Evolutionary conservation across 1,284 basidiomycete genomes (phyloP), one percentile per base, ranked within the genome.

Genomic region (Butyriboletus appendiculatus): DNA sequence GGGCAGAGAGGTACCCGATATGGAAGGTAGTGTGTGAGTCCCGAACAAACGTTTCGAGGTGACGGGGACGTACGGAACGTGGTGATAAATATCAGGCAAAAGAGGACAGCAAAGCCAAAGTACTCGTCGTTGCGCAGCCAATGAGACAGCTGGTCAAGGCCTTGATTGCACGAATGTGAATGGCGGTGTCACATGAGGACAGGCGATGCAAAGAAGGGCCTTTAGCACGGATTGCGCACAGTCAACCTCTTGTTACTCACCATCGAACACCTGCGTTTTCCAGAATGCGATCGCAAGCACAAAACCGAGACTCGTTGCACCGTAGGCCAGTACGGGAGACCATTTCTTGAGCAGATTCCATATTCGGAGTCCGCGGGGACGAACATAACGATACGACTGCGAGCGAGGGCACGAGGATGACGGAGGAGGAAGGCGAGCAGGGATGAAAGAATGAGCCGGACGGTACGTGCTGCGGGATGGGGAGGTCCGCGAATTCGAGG

Each of bases 31-130:
- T 28, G 26, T 28, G 30, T 58, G 55, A 60, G 56, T 44, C 16
- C 30, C 26, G 38, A 38, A 34, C 15, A 7, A 37, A 40, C 22
- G n/a, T n/a, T n/a, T n/a, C n/a, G 18, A 12, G 43, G 43, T 37
- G 47, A 56, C 22, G 35, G 52, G 40, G 26, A 84, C 90, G 77
- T 73, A 92, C 90, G 89, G 68, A 92, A 85, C 9, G 88, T 90
- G 45, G 90, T 92, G 55, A 92, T 68, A 70, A 92, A 90, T 60
- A 92, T 92, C 64, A 92, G 81, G 61, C 77, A 73, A 67, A 90
- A 92, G 41, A 92, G 80, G 56, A 88, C 78, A 56, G 81, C 81
- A 67, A 88, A 84, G 46, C 90, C 90, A 68, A 80, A 81, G 60
- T 81, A 77, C 56, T 79, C 77, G 64, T 90, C 86, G 46, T 75